Conservation (phyloP, 306 rosid species). For the Sechiopsis laciniata region DNA sequence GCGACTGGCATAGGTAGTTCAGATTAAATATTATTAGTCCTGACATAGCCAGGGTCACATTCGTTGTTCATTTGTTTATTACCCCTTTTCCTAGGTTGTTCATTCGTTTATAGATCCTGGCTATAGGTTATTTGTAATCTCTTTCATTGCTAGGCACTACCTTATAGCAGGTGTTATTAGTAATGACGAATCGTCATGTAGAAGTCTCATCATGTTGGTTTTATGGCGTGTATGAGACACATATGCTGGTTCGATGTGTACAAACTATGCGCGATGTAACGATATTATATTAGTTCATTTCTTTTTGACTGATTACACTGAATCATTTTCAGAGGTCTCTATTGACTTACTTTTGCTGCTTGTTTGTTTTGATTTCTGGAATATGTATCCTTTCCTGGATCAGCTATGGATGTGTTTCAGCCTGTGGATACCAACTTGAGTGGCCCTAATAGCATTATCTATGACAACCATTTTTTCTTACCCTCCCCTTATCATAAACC, state of each 20-base stretch:
- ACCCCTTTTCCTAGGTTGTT: background rate
- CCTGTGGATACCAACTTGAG: background rate
- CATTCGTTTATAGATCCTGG: background rate
- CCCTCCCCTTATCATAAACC: background rate
- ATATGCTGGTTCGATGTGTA: background rate
- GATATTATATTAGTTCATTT: background rate
- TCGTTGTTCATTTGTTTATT: conserved; percentile 4
- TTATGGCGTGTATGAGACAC: background rate
- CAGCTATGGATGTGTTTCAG: background rate
- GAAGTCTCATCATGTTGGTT: background rate
- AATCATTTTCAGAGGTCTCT: background rate
- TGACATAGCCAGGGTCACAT: background rate
- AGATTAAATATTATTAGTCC: background rate
- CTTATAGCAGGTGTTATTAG: background rate
- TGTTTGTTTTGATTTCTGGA: background rate
- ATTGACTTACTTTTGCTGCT: background rate
- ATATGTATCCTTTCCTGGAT: background rate
- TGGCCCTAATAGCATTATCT: no score
- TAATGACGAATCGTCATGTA: background rate
- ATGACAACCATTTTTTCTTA: no score
- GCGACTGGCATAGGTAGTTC: background rate
- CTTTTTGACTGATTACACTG: background rate
- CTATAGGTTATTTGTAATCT: background rate
- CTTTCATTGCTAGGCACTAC: background rate
- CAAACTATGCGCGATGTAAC: background rate